These are phyloP conservation scores for Phytophthora litchii DNA, from an alignment of 352 stramenopile species.

Conservation along the genomic window DNA sequence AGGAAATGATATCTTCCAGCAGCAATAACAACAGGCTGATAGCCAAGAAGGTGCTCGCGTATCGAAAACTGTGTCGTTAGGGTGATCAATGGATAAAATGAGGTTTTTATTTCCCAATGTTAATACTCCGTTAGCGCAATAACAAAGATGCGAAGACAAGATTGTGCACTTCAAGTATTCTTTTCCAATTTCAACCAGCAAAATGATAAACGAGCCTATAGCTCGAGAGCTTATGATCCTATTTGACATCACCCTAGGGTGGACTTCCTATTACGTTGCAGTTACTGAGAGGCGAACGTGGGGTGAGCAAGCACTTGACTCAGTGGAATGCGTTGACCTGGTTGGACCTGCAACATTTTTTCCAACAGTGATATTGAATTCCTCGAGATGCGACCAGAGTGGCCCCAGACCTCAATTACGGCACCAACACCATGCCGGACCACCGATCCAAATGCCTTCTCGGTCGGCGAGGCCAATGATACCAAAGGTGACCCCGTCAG, in stretches of 20 bases:
- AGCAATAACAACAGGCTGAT: too few relatives aligned
- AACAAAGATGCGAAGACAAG: too few relatives aligned
- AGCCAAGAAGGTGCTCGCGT: too few relatives aligned
- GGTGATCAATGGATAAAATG: too few relatives aligned
- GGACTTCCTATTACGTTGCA: too few relatives aligned
- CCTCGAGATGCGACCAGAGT: slow-evolving; percentile 13
- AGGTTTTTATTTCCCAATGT: too few relatives aligned
- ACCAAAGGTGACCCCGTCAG: slow-evolving; percentile 63
- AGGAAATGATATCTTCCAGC: too few relatives aligned
- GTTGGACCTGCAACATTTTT: slow-evolving; percentile 44
- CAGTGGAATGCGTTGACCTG: slow-evolving; percentile 14
- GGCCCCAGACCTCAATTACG: slow-evolving; percentile 43
- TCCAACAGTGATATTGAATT: slow-evolving; percentile 24
- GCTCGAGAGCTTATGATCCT: neutral
- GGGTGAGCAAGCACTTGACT: slow-evolving; percentile 20
- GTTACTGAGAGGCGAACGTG: neutral
- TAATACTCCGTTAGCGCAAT: too few relatives aligned
- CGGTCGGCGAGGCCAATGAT: slow-evolving; percentile 33
- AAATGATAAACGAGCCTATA: too few relatives aligned
- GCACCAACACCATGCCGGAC: slow-evolving; percentile 27
- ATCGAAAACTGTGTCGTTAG: too few relatives aligned
- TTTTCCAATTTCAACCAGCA: too few relatives aligned
- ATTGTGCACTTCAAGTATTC: too few relatives aligned
- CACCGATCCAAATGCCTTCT: slow-evolving; percentile 37
- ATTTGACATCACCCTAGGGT: neutral